phyloP scores from a whole-genome alignment of 2,329 filamentous ascomycete genomes.

The Diplodia corticola region DNA sequence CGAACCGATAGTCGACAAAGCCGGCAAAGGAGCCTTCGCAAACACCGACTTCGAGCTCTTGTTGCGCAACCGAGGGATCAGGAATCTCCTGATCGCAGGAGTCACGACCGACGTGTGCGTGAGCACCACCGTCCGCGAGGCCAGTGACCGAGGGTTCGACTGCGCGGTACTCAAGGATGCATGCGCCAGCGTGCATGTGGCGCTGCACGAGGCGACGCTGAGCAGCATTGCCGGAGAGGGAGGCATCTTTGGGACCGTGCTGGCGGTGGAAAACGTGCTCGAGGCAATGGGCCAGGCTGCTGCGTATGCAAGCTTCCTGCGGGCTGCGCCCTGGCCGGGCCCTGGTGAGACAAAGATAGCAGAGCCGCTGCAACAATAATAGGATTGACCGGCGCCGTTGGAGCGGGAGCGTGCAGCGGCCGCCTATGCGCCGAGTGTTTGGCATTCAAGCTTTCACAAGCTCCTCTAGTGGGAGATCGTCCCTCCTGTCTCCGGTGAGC shows the following conservation, averaged over 20 bases:
- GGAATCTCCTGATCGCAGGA: constrained; percentile 55
- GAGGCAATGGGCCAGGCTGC: constrained; percentile 27
- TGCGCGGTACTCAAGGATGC: constrained; percentile 55
- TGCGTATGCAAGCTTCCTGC: not conserved
- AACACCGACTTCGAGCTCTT: constrained; percentile 57
- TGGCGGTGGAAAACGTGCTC: constrained; percentile 27
- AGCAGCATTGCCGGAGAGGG: constrained; percentile 24
- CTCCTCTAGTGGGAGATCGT: constrained; percentile 5
- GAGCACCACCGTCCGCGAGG: constrained; percentile 57
- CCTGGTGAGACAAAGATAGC: not conserved
- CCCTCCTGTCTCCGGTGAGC: not conserved
- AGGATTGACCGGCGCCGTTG: not conserved
- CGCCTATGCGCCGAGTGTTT: not conserved
- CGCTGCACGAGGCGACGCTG: constrained; percentile 35
- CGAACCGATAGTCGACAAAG: constrained; percentile 58
- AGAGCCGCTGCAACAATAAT: not conserved
- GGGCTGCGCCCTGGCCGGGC: not conserved
- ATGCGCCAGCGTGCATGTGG: constrained; percentile 35
- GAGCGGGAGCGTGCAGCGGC: not conserved
- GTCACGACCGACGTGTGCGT: constrained; percentile 60
- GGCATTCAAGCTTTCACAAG: constrained; percentile 11
- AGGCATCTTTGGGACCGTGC: constrained; percentile 14
- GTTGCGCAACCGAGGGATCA: constrained; percentile 53
- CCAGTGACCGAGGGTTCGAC: constrained; percentile 57
- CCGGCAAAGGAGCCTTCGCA: constrained; percentile 54